phyloP scores from a whole-genome alignment of 2,329 filamentous ascomycete species.

The Aspergillus eucalypticola region DNA sequence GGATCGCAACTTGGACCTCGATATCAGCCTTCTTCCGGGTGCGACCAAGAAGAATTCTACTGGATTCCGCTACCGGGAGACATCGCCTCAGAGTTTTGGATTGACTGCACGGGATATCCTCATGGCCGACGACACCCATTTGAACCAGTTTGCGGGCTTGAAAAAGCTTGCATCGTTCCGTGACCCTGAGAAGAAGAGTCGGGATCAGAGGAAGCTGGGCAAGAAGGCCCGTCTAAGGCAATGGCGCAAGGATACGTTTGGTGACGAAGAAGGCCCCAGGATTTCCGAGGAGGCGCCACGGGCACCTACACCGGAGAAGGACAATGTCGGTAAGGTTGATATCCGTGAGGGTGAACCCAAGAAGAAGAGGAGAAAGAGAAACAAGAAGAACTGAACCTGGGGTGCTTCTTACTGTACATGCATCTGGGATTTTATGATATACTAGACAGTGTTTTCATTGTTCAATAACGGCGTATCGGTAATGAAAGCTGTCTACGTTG shows the following conservation, averaged over 20 bases:
- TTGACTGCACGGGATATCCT: conserved; percentile 89
- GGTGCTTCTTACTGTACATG: not conserved
- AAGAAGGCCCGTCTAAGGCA: conserved; percentile 90
- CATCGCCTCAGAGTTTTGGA: conserved; percentile 84
- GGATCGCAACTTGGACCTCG: conserved; percentile 75
- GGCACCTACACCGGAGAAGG: conserved; percentile 16
- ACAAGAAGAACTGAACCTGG: conserved; percentile 42
- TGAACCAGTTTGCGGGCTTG: conserved; percentile 88
- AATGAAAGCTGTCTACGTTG: not conserved
- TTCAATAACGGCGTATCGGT: not conserved
- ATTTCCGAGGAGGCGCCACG: conserved; percentile 33
- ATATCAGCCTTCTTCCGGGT: conserved; percentile 61
- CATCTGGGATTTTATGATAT: conserved; percentile 1
- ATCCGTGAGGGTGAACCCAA: conserved; percentile 43
- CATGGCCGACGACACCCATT: conserved; percentile 77
- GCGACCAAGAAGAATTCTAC: conserved; percentile 54
- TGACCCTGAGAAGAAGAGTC: conserved; percentile 83
- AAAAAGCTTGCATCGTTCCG: conserved; percentile 94
- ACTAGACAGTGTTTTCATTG: not conserved
- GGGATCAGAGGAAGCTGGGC: conserved; percentile 81
- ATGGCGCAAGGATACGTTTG: conserved; percentile 75
- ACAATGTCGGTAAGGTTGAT: conserved; percentile 37
- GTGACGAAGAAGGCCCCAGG: conserved; percentile 55
- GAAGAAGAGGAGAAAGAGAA: conserved; percentile 49
- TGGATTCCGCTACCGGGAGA: conserved; percentile 89